Base-by-base conservation (phyloP, 192 early-diverging fungal species). In the Coemansia sp. region DNA sequence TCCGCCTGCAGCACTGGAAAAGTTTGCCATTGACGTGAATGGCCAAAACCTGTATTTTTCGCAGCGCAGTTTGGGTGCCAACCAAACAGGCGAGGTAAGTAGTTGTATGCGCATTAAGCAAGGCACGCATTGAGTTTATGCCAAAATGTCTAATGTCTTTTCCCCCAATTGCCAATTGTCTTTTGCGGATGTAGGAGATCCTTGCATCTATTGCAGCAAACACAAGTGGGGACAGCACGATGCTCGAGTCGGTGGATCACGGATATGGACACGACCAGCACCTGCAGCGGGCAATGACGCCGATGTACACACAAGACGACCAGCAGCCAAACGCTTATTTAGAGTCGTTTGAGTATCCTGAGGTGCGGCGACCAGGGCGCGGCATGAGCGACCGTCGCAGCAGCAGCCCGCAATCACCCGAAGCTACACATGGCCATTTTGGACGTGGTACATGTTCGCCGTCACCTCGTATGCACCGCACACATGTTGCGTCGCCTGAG, bases 21-120 rank as follows among this genome's bases (percentile, higher is more conserved):
- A 84, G 56, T 91, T 95, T 77, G 87, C 85, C 28, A 87, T 93
- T 64, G 90, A 95, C 56, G 64, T 90, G 36, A 86, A 87, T 70
- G 91, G 90, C 12, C 82, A 89, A 52, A 85, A 86, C 20, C 84
- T 88, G 36, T 85, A 82, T 72, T 88, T 93, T 66, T 68, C 68
- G 23, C 85, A 89, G 53, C 63, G 70, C 44, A 61, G 79, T 51
- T 68, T 83, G 48, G 64, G 49, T 61, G 73, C 66, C 42, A 34
- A 20, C 24, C 40, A 60, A 14, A 23, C 59, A 2, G 50, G 61
- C 20, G 40, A 53, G 42, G 66, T 56, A 68, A 60, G 40, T 46
- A 14, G 4, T 31, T 20, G 4, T 40, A 34, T 18, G 18, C 21
- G 49, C 49, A 24, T 51, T 51, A 8, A 51, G 17, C 17, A 51